Evolutionary conservation across 768 basidiomycete species (phyloP), one percentile per base, ranked within the genome.

Genomic region (Amanita rubescens): DNA sequence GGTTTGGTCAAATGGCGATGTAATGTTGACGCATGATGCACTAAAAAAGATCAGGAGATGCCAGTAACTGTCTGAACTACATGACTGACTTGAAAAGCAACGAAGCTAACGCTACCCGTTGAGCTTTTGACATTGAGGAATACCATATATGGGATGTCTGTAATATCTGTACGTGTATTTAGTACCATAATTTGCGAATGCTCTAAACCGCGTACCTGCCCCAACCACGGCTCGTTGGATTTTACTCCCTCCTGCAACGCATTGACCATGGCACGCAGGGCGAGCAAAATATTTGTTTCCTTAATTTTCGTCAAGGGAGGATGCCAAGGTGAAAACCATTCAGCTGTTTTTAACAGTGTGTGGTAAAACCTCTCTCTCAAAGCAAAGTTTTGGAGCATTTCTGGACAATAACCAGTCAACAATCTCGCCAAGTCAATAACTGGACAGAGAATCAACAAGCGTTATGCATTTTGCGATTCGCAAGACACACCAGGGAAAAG

Each of bases 401-500:
- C 73, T 0, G 84, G 79, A 46, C 76, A 78, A 63, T 77, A 85
- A 2, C 80, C 87, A 17, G 82, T 72, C 14, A 95, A 66, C 35
- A 95, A 73, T 37, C 96, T 84, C 49, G 81, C 75, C 11, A 97
- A 77, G 62, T 98, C 95, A 62, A 98, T 81, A 11, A 94, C 91
- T 92, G 10, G 30, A 25, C 7, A 14, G 17, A 32, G 11, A 49
- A 57, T 49, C 34, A 52, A 46, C 25, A 19, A 30, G 15, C 33
- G n/a, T n/a, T n/a, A n/a, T 17, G 42, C 50, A 45, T 35, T 41
- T 55, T 12, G 44, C 53, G 33, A 5, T 10, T 19, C 20, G 17
- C 8, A 38, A 22, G 15, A 61, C 70, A 25, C 65, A 85, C 87
- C 76, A 47, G 90, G 90, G 65, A 89, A 91, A 22, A 84, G 77